These are phyloP conservation scores for Chytriomyces sp. DNA, from an alignment of 192 early-diverging fungal species.

Conservation along the genomic window DNA sequence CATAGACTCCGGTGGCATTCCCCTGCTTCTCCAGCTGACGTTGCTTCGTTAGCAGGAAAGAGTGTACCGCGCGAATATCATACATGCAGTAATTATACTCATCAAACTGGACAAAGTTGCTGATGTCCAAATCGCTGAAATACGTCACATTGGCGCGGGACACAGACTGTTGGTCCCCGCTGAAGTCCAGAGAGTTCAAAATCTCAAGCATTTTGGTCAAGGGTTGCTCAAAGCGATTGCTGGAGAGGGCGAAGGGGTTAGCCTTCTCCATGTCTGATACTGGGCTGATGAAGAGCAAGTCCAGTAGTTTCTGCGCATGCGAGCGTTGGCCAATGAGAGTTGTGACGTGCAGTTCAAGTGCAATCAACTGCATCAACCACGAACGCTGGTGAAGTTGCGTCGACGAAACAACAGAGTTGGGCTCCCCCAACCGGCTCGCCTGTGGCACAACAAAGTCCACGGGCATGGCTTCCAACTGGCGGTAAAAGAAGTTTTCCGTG, in stretches of 20 bases:
- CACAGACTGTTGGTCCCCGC: neutral
- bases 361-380: slow-evolving; percentile 85
- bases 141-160: neutral
- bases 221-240: slow-evolving; percentile 54
- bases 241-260: neutral
- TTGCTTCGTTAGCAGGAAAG: slow-evolving; percentile 47
- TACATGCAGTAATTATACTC: slow-evolving; percentile 52
- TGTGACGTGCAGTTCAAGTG: slow-evolving; percentile 83
- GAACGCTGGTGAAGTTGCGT: slow-evolving; percentile 76
- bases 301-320: slow-evolving; percentile 49
- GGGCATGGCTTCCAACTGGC: slow-evolving; percentile 63
- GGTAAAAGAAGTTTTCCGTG: slow-evolving; percentile 72
- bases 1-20: neutral
- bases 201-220: slow-evolving; percentile 76
- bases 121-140: slow-evolving; percentile 29
- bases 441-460: slow-evolving; percentile 21
- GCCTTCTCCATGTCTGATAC: slow-evolving; percentile 17
- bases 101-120: slow-evolving; percentile 14
- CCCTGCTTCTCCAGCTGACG: slow-evolving; percentile 20
- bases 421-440: neutral
- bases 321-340: slow-evolving; percentile 43
- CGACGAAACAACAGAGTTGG: neutral
- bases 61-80: slow-evolving; percentile 71
- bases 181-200: slow-evolving; percentile 69
- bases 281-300: slow-evolving; percentile 47